Evolutionary conservation across 1,284 basidiomycete species (phyloP), one percentile per base, ranked within the genome.

Genomic region (Malassezia equina): DNA sequence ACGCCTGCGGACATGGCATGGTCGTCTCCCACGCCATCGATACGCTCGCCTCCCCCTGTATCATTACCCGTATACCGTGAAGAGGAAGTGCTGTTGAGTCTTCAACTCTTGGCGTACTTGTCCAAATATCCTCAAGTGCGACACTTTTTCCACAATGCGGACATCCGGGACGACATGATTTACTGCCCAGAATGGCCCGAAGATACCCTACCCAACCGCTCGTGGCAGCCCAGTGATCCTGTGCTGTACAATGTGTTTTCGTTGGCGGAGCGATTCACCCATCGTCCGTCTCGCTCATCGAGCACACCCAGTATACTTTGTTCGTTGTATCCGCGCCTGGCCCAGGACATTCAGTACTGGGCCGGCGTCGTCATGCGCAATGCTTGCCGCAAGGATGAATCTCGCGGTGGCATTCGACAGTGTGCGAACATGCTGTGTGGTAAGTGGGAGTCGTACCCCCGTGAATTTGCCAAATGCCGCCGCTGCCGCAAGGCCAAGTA

Each of bases 311-410:
- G 71, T n/a, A 25, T 19, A 27, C 44, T 40, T n/a, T 60, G 55
- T 44, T 47, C 60, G 23, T 45, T 60, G 9, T 61, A 59, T 41
- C 61, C 64, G 24, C 88, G 56, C 81, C 79, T 96, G 5, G 89
- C 90, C 0, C 80, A 80, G 21, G 91, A 96, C 75, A 94, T 98
- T 47, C 90, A 96, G 77, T 96, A 95, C 72, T 98, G 93, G 94
- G 93, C 93, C 0, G 90, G 91, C 3, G 93, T 96, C 12, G 95
- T 96, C 69, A 98, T 98, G 93, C 82, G 94, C 49, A 98, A 98
- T 73, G 93, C 94, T 7, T 98, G 93, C 77, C 80, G 93, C 73
- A 98, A 98, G 79, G 93, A 98, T 71, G 91, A 95, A 59, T 60
- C 62, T 21, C 78, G 86, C 41, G 90, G 90, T 58, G 94, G 94